Percentiles rank a stretch among this genome's conserved stretches.
phyloP scores from a whole-genome alignment of 2,329 filamentous ascomycete genomes.

The Diaporthe vexans region DNA sequence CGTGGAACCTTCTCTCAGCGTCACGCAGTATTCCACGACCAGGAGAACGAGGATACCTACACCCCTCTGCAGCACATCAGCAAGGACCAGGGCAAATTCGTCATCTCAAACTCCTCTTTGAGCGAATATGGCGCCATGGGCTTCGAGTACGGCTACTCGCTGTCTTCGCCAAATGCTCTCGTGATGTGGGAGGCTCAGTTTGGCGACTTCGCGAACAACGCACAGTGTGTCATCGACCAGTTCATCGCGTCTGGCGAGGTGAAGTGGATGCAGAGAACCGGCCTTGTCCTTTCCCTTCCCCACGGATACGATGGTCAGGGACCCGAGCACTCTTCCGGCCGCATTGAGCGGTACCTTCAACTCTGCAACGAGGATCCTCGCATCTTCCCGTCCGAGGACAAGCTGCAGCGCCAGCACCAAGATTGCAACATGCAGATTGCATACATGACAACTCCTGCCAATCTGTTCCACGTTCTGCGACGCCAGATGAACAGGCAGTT shows the following conservation, averaged over 20 bases:
- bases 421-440: constrained; percentile 99
- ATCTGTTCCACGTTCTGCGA: constrained; percentile 95
- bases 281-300: constrained; percentile 94
- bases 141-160: constrained; percentile 98
- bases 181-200: constrained; percentile 99
- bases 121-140: constrained; percentile 82
- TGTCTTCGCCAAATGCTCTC: constrained; percentile 95
- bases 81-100: constrained; percentile 94
- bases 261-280: constrained; percentile 99
- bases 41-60: constrained; percentile 93
- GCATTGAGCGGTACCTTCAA: constrained; percentile 97
- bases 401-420: constrained; percentile 96
- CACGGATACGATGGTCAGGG: constrained; percentile 99
- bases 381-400: constrained; percentile 88
- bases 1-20: constrained; percentile 99
- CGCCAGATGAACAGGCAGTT: constrained; percentile 99
- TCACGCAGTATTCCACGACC: constrained; percentile 97
- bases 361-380: constrained; percentile 98
- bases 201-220: constrained; percentile 99
- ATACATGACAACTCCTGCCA: constrained; percentile 96
- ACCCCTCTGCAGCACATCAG: constrained; percentile 91
- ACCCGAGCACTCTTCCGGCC: constrained; percentile 96
- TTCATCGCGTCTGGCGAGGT: constrained; percentile 98
- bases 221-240: constrained; percentile 98
- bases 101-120: constrained; percentile 95